phyloP scores from a whole-genome alignment of 1,284 basidiomycete species.

The Cerioporus squamosus region DNA sequence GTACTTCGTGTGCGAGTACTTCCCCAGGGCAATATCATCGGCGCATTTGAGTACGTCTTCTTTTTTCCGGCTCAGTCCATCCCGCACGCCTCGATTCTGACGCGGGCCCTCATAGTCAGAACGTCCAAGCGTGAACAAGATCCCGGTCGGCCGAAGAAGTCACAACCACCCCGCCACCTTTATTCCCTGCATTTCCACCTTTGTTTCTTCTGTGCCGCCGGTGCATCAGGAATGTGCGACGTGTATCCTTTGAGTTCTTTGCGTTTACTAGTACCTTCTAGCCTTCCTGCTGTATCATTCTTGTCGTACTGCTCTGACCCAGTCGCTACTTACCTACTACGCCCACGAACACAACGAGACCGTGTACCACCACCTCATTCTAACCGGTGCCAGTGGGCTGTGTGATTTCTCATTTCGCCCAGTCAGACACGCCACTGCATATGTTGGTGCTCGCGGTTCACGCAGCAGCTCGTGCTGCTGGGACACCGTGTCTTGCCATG shows the following conservation, averaged over 20 bases:
- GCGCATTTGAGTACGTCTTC: conserved; percentile 59
- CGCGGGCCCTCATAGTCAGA: conserved; percentile 30
- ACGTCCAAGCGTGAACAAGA: conserved; percentile 36
- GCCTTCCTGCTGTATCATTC: conserved; percentile 22
- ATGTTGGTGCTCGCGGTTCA: not conserved
- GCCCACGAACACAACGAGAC: not conserved
- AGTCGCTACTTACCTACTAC: not conserved
- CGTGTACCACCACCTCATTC: conserved; percentile 1
- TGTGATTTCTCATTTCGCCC: not conserved
- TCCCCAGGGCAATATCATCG: conserved; percentile 63
- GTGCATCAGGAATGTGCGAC: conserved; percentile 30
- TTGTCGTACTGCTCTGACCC: conserved; percentile 12
- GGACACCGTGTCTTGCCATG: too few species aligned
- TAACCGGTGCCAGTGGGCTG: not conserved
- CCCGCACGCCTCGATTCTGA: too few species aligned
- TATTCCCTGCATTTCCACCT: conserved; percentile 7
- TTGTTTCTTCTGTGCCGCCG: conserved; percentile 21
- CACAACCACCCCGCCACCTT: not conserved
- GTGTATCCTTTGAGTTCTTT: conserved; percentile 11
- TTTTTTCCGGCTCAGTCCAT: not conserved
- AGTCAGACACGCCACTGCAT: not conserved
- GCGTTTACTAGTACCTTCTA: conserved; percentile 6
- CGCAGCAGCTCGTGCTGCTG: too few species aligned
- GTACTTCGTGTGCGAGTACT: conserved; percentile 73
- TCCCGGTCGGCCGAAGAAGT: not conserved